A percentile compares a stretch with the other conserved stretches of the same genome.
These are phyloP conservation scores for Cytospora schulzeri DNA, from an alignment of 2,329 filamentous ascomycete genomes.

Conservation along the genomic window DNA sequence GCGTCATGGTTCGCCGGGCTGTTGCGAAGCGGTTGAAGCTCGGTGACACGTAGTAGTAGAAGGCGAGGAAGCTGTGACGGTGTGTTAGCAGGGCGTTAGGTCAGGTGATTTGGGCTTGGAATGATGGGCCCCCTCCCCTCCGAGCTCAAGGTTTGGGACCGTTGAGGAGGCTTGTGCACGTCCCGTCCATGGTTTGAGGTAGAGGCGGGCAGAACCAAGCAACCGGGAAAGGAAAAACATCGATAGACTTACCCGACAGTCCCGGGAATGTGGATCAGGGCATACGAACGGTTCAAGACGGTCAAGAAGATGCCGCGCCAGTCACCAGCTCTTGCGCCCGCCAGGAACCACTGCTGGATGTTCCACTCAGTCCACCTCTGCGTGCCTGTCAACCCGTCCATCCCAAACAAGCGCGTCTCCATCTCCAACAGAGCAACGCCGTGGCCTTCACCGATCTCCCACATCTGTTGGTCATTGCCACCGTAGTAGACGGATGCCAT, in stretches of 20 bases:
- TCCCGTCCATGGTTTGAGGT: background rate
- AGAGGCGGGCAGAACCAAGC: background rate
- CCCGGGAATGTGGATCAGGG: conserved; percentile 53
- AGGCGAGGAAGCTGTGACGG: conserved; percentile 58
- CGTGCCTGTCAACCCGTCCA: conserved; percentile 32
- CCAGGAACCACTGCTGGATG: conserved; percentile 47
- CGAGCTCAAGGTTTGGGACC: background rate
- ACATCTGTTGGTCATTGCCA: conserved; percentile 44
- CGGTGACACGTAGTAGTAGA: conserved; percentile 62
- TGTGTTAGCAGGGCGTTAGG: conserved; percentile 8
- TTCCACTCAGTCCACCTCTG: conserved; percentile 46
- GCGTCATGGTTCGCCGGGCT: conserved; percentile 45
- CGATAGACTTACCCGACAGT: conserved; percentile 45
- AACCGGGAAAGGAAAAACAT: background rate
- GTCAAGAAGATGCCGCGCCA: conserved; percentile 41
- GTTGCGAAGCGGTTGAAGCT: conserved; percentile 41
- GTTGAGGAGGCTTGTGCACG: background rate
- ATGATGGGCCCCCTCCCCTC: too few species aligned
- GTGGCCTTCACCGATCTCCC: conserved; percentile 49
- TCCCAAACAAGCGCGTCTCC: conserved; percentile 39
- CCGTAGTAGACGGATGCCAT: conserved; percentile 54
- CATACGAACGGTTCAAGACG: conserved; percentile 51
- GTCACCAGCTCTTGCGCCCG: conserved; percentile 42
- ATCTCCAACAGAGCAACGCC: conserved; percentile 45
- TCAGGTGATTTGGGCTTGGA: too few species aligned